phyloP scores from a whole-genome alignment of 1,139 yeast genomes.

The Candida sanyaensis region DNA sequence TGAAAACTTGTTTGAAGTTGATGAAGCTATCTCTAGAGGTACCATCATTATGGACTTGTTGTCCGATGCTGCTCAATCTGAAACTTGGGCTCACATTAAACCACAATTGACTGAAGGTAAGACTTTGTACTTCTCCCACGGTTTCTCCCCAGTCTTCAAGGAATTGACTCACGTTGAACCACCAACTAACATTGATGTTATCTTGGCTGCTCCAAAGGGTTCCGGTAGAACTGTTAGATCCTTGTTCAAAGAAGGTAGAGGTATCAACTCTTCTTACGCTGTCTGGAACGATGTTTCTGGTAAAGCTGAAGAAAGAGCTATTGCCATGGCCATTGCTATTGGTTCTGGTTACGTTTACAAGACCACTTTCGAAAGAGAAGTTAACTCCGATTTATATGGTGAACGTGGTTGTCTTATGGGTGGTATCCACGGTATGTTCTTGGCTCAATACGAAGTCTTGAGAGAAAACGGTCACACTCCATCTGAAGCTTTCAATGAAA shows the following conservation, averaged over 20 bases:
- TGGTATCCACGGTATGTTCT: constrained; percentile 99
- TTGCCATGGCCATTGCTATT: constrained; percentile 97
- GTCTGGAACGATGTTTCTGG: constrained; percentile 99
- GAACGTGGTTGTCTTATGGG: constrained; percentile 99
- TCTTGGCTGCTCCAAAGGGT: constrained; percentile 99
- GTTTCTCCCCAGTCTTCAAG: constrained; percentile 99
- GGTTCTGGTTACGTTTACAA: constrained; percentile 99
- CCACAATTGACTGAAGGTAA: constrained; percentile 95
- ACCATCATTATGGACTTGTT: constrained; percentile 95
- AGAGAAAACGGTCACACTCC: constrained; percentile 99
- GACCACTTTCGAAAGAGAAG: constrained; percentile 99
- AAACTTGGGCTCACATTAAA: constrained; percentile 87
- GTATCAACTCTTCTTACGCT: constrained; percentile 98
- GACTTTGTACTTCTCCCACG: constrained; percentile 98
- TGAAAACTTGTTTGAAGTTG: constrained; percentile 92
- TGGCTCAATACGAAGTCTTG: constrained; percentile 98
- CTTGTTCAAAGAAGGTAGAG: constrained; percentile 99
- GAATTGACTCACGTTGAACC: constrained; percentile 95
- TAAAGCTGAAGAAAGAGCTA: constrained; percentile 98
- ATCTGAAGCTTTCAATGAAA: constrained; percentile 99
- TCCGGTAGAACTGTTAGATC: constrained; percentile 99
- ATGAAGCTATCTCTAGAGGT: constrained; percentile 91
- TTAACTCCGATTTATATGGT: constrained; percentile 98
- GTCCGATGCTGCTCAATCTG: constrained; percentile 99
- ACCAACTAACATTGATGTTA: constrained; percentile 93